phyloP scores from a whole-genome alignment of 805 yeast genomes.

The Peterozyma xylosa region DNA sequence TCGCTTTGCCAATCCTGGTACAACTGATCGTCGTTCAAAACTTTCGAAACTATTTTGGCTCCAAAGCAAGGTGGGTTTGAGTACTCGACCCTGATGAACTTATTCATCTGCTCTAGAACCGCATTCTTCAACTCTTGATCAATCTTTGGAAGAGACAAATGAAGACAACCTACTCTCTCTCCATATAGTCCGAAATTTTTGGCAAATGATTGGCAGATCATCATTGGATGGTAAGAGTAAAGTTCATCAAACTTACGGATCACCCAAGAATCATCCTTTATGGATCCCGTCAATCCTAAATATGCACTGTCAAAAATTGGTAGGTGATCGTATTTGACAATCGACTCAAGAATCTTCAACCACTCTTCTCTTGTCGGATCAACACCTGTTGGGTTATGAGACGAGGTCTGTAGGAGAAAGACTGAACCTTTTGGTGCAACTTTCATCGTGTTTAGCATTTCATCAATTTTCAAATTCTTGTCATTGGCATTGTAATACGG shows the following conservation, averaged over 20 bases:
- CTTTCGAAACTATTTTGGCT: conserved; percentile 77
- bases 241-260: conserved; percentile 53
- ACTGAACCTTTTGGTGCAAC: conserved; percentile 70
- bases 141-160: conserved; percentile 49
- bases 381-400: conserved; percentile 96
- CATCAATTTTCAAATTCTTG: conserved; percentile 66
- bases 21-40: conserved; percentile 61
- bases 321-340: conserved; percentile 58
- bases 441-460: conserved; percentile 54
- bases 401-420: conserved; percentile 87
- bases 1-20: conserved; percentile 78
- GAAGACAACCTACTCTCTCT: conserved; percentile 94
- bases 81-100: conserved; percentile 72
- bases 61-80: conserved; percentile 97
- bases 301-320: conserved; percentile 91
- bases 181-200: conserved; percentile 97
- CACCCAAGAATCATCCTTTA: conserved; percentile 79
- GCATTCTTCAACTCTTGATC: conserved; percentile 41
- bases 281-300: conserved; percentile 91
- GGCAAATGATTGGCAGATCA: conserved; percentile 92
- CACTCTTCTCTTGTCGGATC: conserved; percentile 86
- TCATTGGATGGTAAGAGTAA: conserved; percentile 44
- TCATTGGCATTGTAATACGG: conserved; percentile 80
- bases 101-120: conserved; percentile 67
- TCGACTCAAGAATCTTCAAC: conserved; percentile 57